phyloP scores from a whole-genome alignment of 257 asterid genomes.

The Petunia secreta region DNA sequence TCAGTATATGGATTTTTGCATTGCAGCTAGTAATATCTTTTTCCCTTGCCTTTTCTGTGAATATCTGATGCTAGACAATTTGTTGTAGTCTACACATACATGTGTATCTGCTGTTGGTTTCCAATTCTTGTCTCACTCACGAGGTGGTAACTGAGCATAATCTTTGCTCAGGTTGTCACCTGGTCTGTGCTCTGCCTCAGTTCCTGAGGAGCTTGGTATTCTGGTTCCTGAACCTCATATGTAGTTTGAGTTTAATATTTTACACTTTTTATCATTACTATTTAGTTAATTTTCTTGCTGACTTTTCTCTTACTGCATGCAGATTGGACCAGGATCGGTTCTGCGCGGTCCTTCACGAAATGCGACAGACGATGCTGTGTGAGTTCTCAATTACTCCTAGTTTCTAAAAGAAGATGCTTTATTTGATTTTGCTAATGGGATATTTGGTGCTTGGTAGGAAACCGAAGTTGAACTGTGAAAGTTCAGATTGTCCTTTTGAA shows the following conservation, averaged over 20 bases:
- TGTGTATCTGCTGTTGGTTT: constrained; percentile 12
- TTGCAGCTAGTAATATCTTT: background rate
- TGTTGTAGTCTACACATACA: background rate
- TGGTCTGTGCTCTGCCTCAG: background rate
- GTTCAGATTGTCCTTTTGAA: constrained; percentile 80
- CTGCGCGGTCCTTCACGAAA: constrained; percentile 88
- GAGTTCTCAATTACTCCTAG: constrained; percentile 46
- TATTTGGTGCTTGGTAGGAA: constrained; percentile 51
- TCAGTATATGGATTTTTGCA: background rate
- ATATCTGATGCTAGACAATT: constrained; percentile 20
- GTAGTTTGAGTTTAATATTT: constrained; percentile 10
- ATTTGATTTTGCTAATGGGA: constrained; percentile 14
- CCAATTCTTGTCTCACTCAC: constrained; percentile 14
- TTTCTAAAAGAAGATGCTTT: background rate
- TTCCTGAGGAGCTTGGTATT: constrained; percentile 7
- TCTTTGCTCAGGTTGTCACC: constrained; percentile 18
- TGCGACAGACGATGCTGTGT: constrained; percentile 80
- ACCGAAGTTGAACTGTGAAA: constrained; percentile 80
- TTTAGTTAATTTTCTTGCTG: constrained; percentile 17
- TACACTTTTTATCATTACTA: background rate
- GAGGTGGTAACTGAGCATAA: constrained; percentile 18
- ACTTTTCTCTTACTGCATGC: constrained; percentile 38
- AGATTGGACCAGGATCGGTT: constrained; percentile 96
- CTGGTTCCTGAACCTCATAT: background rate
- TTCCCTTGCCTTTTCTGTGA: background rate